Base-by-base conservation (phyloP, 495 filamentous ascomycete species). In the Daldinia grandis region DNA sequence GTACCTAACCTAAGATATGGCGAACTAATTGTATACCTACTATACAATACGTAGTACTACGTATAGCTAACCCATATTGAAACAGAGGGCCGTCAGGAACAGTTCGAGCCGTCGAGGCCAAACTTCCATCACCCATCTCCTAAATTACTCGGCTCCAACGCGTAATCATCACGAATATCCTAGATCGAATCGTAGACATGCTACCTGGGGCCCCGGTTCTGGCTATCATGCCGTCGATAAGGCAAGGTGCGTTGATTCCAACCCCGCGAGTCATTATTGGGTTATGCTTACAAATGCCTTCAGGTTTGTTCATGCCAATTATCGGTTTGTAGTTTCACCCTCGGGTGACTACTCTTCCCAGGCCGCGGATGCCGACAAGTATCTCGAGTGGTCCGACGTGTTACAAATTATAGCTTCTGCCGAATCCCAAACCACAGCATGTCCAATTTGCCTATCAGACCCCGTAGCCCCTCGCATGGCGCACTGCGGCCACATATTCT, bases 401-500 rank as follows among this genome's bases (percentile, higher is more conserved):
- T 85, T 97, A 42, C 95, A 99, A 76, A 90, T 99, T 50, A 83
- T 99, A 42, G 95, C 91, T 1, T 98, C 95, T 8, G 88, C 91
- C 51, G 89, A 93, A 77, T 97, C 94, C 1, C 95, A 99, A 79
- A 84, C 87, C 35, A 87, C 95, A 4, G 91, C 90, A 35, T 99
- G 95, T 77, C 95, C 95, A 0, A 98, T 99, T 49, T 99, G 95
- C 74, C 82, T 99, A 24, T 97, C 92, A 1, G 90, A 87, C 37
- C 95, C 95, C 0, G 93, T 97, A 5, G 95, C 95, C 4, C 95
- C 95, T 28, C 90, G 96, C 62, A 99, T 99, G 95, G 94, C 95
- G 42, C 94, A 92, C 72, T 99, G 95, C 76, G 95, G 95, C 14
- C 95, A 99, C 76, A 97, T 99, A 27, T 98, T 98, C 76, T 99